phyloP scores from a whole-genome alignment of 2,329 filamentous ascomycete genomes.

The Nemania abortiva region DNA sequence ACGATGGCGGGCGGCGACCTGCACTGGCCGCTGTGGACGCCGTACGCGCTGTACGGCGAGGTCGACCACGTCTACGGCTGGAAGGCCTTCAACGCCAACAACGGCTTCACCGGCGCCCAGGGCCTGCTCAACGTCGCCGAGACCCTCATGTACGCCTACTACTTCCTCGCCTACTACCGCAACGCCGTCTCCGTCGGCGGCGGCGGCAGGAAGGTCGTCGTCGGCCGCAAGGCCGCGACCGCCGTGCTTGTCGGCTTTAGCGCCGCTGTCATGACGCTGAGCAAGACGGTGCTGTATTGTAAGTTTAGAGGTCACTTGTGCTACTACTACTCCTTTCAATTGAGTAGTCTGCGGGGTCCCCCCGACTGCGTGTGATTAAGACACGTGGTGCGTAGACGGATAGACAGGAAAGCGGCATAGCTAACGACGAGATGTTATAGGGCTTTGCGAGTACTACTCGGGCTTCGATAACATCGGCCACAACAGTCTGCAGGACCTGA shows the following conservation, averaged over 20 bases:
- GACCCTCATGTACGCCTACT: constrained; percentile 70
- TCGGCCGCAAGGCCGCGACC: constrained; percentile 58
- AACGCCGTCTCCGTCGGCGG: constrained; percentile 43
- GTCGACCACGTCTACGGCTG: constrained; percentile 87
- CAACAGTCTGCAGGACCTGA: constrained; percentile 59
- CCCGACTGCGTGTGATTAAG: too few species aligned
- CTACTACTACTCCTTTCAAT: too few species aligned
- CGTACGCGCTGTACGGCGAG: constrained; percentile 83
- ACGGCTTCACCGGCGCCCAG: constrained; percentile 85
- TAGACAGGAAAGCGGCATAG: neutral
- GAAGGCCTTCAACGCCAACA: constrained; percentile 73
- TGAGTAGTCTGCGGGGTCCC: too few species aligned
- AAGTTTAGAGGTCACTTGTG: constrained; percentile 46
- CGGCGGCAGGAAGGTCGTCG: constrained; percentile 52
- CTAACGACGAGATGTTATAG: constrained; percentile 49
- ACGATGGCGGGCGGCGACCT: constrained; percentile 82
- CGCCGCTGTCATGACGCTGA: constrained; percentile 69
- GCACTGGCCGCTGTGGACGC: constrained; percentile 79
- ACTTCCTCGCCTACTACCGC: constrained; percentile 60
- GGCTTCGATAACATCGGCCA: constrained; percentile 69
- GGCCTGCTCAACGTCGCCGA: constrained; percentile 76
- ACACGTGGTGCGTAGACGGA: too few species aligned
- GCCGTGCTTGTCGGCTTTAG: constrained; percentile 64
- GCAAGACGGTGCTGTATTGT: constrained; percentile 73
- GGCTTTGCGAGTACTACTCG: constrained; percentile 68